phyloP scores from a whole-genome alignment of 768 basidiomycete genomes.

The Agaricus bisporus region DNA sequence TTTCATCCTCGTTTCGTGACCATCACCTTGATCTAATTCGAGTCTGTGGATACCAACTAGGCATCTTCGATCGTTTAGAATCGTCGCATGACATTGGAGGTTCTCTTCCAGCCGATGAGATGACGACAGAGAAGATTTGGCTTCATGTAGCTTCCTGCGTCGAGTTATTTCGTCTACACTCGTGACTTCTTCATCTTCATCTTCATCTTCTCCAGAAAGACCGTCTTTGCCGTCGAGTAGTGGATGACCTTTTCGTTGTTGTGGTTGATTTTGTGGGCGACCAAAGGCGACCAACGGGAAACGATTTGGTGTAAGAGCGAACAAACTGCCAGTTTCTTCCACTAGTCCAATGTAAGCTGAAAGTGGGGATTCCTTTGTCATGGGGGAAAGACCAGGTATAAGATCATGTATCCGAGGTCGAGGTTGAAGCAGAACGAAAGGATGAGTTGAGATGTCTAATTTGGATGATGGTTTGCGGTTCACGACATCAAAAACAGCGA shows the following conservation, averaged over 20 bases:
- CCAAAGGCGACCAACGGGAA: conserved; percentile 82
- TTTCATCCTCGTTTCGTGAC: conserved; percentile 33
- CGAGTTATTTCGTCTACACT: conserved; percentile 13
- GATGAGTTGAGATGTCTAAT: conserved; percentile 22
- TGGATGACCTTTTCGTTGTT: neutral
- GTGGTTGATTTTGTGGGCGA: conserved; percentile 6
- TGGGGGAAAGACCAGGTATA: conserved; percentile 47
- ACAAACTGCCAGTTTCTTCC: conserved; percentile 66
- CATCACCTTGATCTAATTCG: conserved; percentile 50
- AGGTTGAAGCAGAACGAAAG: conserved; percentile 87
- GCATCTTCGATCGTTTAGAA: conserved; percentile 43
- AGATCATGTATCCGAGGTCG: conserved; percentile 70
- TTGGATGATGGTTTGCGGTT: conserved; percentile 20
- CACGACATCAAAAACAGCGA: conserved; percentile 79
- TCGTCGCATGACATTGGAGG: conserved; percentile 8
- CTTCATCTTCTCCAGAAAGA: conserved; percentile 3
- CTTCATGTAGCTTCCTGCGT: conserved; percentile 5
- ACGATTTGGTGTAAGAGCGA: conserved; percentile 75
- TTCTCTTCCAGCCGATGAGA: conserved; percentile 1
- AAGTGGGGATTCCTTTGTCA: conserved; percentile 39
- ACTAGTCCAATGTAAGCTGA: conserved; percentile 81
- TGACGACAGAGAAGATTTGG: neutral
- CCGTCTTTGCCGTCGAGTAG: conserved; percentile 15
- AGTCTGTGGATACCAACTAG: conserved; percentile 55
- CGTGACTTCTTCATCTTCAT: conserved; percentile 4